Conservation (phyloP, 164 flowering plant species). For the Vitis vinifera region ASM3070453v1 NC_081811.1:26338501-26339000, state of each 20-base stretch:
- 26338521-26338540: constrained; percentile 76
- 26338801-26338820: constrained; percentile 12
- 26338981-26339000: too few relatives aligned
- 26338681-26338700: constrained; percentile 40
- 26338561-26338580: constrained; percentile 46
- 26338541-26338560: constrained; percentile 61
- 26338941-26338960: too few relatives aligned
- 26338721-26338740: constrained; percentile 70
- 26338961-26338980: too few relatives aligned
- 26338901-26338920: not conserved
- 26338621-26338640: constrained; percentile 24
- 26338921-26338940: too few relatives aligned
- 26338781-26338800: constrained; percentile 25
- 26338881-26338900: too few relatives aligned
- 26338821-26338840: constrained; percentile 1
- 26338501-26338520: not conserved
- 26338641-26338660: not conserved
- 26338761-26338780: constrained; percentile 50
- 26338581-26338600: constrained; percentile 14
- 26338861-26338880: too few relatives aligned
- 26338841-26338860: not conserved
- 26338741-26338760: constrained; percentile 43
- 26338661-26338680: not conserved
- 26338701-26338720: constrained; percentile 53
- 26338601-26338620: constrained; percentile 25